These are phyloP conservation scores for Discostella stelligeroides DNA, from an alignment of 108 stramenopile species.

Conservation along the genomic window DNA sequence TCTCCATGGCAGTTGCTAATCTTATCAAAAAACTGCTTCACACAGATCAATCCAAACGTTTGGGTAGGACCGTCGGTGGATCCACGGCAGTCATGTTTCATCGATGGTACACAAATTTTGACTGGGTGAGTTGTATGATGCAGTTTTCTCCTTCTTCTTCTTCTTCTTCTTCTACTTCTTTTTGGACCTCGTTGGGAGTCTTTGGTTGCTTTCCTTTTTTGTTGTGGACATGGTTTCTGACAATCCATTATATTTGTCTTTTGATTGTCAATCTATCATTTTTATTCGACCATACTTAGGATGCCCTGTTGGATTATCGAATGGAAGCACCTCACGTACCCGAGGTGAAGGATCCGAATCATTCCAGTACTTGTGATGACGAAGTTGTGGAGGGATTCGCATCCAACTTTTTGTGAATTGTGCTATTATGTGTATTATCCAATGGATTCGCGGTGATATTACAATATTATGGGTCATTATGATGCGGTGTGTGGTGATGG, in stretches of 20 bases:
- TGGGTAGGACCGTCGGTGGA: constrained; percentile 83
- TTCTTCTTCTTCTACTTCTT: background rate
- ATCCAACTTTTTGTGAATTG: constrained; percentile 30
- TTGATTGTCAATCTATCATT: too few relatives aligned
- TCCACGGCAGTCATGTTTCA: constrained; percentile 80
- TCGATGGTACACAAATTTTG: constrained; percentile 77
- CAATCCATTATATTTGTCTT: too few relatives aligned
- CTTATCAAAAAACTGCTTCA: constrained; percentile 76
- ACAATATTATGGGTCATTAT: too few relatives aligned
- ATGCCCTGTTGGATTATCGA: constrained; percentile 43
- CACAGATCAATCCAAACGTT: constrained; percentile 70
- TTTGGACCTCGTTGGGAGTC: constrained; percentile 3
- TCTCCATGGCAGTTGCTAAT: constrained; percentile 52
- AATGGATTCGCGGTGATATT: too few relatives aligned
- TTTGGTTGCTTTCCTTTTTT: background rate
- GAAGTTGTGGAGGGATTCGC: constrained; percentile 47
- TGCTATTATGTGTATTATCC: too few relatives aligned
- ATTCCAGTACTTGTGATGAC: constrained; percentile 27
- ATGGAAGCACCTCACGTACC: constrained; percentile 42
- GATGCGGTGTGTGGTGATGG: too few relatives aligned
- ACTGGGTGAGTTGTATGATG: constrained; percentile 62
- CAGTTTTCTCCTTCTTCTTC: background rate
- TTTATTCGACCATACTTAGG: too few relatives aligned
- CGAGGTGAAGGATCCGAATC: constrained; percentile 40
- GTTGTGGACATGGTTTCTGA: background rate